These are phyloP conservation scores for Ogataea kodamae DNA, from an alignment of 805 yeast genomes.

Conservation along the genomic window DNA sequence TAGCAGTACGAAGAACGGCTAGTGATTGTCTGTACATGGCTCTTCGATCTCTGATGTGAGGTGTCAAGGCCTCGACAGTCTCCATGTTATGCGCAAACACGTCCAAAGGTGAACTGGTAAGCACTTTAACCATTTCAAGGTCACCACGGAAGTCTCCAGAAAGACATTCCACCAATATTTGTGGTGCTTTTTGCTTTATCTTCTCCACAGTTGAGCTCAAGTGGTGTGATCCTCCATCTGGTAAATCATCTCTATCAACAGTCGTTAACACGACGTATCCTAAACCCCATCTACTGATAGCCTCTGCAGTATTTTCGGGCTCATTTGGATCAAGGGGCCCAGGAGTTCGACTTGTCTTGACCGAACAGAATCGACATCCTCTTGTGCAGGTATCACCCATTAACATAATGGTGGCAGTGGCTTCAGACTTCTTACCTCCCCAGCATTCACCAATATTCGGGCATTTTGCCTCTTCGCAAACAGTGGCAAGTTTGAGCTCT, in stretches of 20 bases:
- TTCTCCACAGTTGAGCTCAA: slow-evolving; percentile 80
- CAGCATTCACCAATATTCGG: slow-evolving; percentile 99
- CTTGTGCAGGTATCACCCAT: slow-evolving; percentile 98
- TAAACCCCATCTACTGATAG: slow-evolving; percentile 94
- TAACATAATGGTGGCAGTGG: slow-evolving; percentile 96
- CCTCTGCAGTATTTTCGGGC: slow-evolving; percentile 97
- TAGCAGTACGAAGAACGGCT: slow-evolving; percentile 75
- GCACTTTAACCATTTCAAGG: slow-evolving; percentile 67
- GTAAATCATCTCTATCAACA: slow-evolving; percentile 92
- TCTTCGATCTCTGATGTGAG: slow-evolving; percentile 91
- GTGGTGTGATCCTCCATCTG: slow-evolving; percentile 92
- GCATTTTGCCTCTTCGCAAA: slow-evolving; percentile 97
- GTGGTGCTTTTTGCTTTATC: slow-evolving; percentile 86
- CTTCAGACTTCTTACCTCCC: slow-evolving; percentile 95
- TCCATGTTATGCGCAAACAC: slow-evolving; percentile 97
- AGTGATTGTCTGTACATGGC: slow-evolving; percentile 92
- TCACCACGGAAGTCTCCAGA: slow-evolving; percentile 97
- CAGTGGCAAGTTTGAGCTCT: slow-evolving; percentile 88
- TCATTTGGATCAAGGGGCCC: slow-evolving; percentile 90
- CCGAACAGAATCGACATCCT: slow-evolving; percentile 98
- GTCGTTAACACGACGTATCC: slow-evolving; percentile 97
- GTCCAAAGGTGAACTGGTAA: slow-evolving; percentile 86
- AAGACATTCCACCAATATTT: slow-evolving; percentile 86
- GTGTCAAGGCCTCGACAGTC: slow-evolving; percentile 93
- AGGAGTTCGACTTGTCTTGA: slow-evolving; percentile 86